These are phyloP conservation scores for Ganoderma boninense DNA, from an alignment of 1,284 basidiomycete species.

Conservation along the genomic window DNA sequence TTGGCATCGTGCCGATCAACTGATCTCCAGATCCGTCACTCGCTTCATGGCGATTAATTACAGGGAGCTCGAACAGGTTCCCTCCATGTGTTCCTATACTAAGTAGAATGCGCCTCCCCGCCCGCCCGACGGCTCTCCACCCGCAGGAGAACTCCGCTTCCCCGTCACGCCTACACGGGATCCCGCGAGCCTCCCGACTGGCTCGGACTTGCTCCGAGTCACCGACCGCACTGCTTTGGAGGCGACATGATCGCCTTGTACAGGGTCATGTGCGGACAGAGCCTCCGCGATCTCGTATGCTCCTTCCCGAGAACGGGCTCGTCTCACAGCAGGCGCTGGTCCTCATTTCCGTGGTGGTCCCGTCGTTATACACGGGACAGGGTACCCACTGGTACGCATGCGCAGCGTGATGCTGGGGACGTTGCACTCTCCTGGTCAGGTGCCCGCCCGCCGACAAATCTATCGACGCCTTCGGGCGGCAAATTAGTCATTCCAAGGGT, in stretches of 20 bases:
- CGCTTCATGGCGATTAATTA: not conserved
- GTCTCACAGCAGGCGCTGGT: not conserved
- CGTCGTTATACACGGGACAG: not conserved
- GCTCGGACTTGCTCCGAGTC: not conserved
- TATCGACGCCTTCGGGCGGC: not conserved
- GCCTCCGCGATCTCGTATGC: not conserved
- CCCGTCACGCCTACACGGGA: not conserved
- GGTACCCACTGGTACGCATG: not conserved
- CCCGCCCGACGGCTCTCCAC: not conserved
- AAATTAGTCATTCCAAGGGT: no score
- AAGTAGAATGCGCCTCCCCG: not conserved
- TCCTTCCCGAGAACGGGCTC: not conserved
- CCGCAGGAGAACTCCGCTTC: not conserved
- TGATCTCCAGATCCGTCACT: no score
- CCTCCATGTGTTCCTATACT: not conserved
- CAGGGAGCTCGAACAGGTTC: not conserved
- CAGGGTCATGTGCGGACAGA: no score
- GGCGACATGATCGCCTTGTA: no score
- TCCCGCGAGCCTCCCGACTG: not conserved
- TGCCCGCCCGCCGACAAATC: not conserved
- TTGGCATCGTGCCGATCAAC: no score
- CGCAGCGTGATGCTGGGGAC: no score
- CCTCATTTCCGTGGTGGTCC: not conserved
- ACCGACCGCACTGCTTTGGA: not conserved
- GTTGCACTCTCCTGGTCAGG: no score